Evolutionary conservation across 345 rosid species (phyloP).

Genomic region (Kandelia obovata): DNA sequence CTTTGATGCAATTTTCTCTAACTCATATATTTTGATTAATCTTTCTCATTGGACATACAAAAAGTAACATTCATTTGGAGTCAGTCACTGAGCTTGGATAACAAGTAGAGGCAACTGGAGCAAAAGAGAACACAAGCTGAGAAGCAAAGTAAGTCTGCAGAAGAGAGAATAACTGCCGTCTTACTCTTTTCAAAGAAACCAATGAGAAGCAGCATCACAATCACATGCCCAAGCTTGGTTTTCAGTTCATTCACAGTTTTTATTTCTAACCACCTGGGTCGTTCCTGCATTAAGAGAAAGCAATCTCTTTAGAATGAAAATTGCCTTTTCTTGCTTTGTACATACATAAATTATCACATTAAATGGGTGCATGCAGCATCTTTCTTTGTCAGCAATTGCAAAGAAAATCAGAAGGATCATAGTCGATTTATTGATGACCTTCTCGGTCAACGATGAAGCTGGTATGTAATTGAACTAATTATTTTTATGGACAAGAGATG

Average conservation of each 20-base stretch:
- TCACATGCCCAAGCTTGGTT: conserved; percentile 88
- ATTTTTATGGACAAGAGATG: no score
- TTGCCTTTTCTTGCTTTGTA: no score
- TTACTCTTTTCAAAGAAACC: conserved; percentile 88
- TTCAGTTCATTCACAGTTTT: conserved; percentile 75
- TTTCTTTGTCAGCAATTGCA: no score
- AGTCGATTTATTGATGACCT: no score
- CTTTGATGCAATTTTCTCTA: no score
- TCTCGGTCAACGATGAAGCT: no score
- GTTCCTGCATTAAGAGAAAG: conserved; percentile 40
- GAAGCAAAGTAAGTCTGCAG: conserved; percentile 75
- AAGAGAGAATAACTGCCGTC: conserved; percentile 56
- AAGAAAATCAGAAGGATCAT: no score
- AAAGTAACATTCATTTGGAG: conserved; percentile 23
- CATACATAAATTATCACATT: no score
- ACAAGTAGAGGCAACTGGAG: conserved; percentile 75
- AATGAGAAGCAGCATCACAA: conserved; percentile 88
- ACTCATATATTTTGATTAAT: background rate
- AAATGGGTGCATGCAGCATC: no score
- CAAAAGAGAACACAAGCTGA: conserved; percentile 71
- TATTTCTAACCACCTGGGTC: conserved; percentile 83
- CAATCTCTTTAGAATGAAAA: no score
- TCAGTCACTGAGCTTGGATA: conserved; percentile 58
- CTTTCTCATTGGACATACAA: background rate
- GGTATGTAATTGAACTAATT: no score